These are phyloP conservation scores for Diaporthe helianthi DNA, from an alignment of 2,329 filamentous ascomycete genomes.

Conservation along the genomic window DNA sequence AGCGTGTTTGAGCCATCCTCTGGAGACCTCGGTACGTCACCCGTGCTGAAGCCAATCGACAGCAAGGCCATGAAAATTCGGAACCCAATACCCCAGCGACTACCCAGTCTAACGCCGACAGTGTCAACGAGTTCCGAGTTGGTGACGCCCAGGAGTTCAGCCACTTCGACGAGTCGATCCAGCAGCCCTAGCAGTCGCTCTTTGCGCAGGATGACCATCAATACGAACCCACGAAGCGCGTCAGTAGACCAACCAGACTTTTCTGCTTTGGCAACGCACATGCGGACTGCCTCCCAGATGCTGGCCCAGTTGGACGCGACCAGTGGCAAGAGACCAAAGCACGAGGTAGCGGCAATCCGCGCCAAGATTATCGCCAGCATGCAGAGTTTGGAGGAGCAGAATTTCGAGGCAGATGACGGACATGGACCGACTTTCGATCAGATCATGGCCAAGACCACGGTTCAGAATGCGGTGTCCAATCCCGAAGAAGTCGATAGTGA, in stretches of 20 bases:
- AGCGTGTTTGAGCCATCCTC: constrained; percentile 85
- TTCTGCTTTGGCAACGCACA: constrained; percentile 82
- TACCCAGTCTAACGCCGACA: constrained; percentile 68
- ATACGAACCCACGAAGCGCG: constrained; percentile 57
- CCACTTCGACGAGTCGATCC: constrained; percentile 71
- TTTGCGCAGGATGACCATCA: constrained; percentile 65
- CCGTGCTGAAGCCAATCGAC: constrained; percentile 67
- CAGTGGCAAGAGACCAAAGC: constrained; percentile 78
- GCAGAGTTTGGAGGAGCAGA: constrained; percentile 87
- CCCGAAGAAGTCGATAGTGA: constrained; percentile 63
- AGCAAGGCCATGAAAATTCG: constrained; percentile 31
- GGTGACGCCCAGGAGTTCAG: constrained; percentile 71
- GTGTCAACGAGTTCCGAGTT: constrained; percentile 66
- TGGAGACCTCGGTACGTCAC: constrained; percentile 78
- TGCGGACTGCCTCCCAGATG: constrained; percentile 89
- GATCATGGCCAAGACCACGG: constrained; percentile 77
- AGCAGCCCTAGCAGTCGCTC: constrained; percentile 66
- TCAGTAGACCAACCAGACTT: constrained; percentile 78
- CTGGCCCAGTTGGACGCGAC: constrained; percentile 82
- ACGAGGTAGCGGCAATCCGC: constrained; percentile 83
- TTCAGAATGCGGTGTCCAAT: constrained; percentile 54
- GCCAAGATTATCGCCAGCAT: constrained; percentile 90
- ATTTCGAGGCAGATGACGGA: constrained; percentile 77
- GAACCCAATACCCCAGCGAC: constrained; percentile 53
- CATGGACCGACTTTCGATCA: constrained; percentile 79